These are phyloP conservation scores for Circinella umbellata DNA, from an alignment of 371 early-diverging fungal species.

Conservation along the genomic window DNA sequence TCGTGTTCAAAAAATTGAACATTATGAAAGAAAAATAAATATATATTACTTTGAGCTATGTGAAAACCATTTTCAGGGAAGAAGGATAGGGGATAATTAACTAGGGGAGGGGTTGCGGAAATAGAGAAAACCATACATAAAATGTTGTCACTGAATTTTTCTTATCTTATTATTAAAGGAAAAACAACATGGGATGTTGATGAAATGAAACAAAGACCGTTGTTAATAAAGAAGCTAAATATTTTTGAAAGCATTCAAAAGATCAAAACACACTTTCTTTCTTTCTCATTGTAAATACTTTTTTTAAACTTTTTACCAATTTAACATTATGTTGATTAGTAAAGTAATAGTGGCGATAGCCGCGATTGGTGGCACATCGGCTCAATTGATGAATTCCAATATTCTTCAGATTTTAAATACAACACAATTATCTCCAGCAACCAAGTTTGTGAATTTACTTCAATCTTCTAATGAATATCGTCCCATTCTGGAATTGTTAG, in stretches of 20 bases:
- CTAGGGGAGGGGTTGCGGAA: too few relatives aligned
- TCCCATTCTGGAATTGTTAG: slow-evolving; percentile 31
- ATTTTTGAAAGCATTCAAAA: too few relatives aligned
- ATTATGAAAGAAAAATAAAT: too few relatives aligned
- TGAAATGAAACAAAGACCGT: background rate
- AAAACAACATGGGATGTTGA: background rate
- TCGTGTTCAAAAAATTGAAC: too few relatives aligned
- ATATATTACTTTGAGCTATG: too few relatives aligned
- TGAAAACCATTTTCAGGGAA: too few relatives aligned
- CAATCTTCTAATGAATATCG: slow-evolving; percentile 33
- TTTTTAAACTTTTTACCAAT: background rate
- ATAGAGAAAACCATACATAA: too few relatives aligned
- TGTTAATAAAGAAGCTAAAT: too few relatives aligned
- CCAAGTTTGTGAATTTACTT: slow-evolving; percentile 30
- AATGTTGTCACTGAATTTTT: too few relatives aligned
- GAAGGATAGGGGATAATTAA: too few relatives aligned
- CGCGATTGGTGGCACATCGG: slow-evolving; percentile 11
- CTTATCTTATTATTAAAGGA: too few relatives aligned
- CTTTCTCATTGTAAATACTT: background rate
- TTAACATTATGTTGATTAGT: slow-evolving; percentile 4
- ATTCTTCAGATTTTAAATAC: slow-evolving; percentile 35
- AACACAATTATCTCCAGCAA: slow-evolving; percentile 37
- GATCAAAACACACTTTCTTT: background rate
- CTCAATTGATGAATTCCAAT: slow-evolving; percentile 21
- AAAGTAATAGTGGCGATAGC: slow-evolving; percentile 8